These are phyloP conservation scores for Paecilomyces fulvus DNA, from an alignment of 2,329 filamentous ascomycete species.

Conservation along the genomic window DNA sequence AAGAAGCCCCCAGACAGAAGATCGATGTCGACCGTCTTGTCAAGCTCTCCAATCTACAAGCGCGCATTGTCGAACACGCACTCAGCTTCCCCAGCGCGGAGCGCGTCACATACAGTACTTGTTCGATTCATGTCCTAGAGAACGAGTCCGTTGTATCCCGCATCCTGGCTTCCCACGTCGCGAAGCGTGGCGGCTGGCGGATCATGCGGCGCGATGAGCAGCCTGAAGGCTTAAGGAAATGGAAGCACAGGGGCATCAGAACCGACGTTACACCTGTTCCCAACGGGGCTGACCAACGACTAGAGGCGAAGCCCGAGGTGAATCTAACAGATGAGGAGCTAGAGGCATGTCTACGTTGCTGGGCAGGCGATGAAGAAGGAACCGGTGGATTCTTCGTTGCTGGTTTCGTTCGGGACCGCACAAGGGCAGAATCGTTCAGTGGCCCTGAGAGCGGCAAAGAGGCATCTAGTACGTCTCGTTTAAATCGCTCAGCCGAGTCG, in stretches of 20 bases:
- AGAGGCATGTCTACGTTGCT: slow-evolving; percentile 72
- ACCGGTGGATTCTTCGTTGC: slow-evolving; percentile 95
- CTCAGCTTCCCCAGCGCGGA: slow-evolving; percentile 68
- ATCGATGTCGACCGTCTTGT: slow-evolving; percentile 57
- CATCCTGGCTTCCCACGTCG: slow-evolving; percentile 60
- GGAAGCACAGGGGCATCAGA: slow-evolving; percentile 58
- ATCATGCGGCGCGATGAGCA: slow-evolving; percentile 66
- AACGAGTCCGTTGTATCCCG: slow-evolving; percentile 77
- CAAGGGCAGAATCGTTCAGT: background rate
- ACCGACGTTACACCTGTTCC: slow-evolving; percentile 27
- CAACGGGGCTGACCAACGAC: background rate
- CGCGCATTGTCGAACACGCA: slow-evolving; percentile 73
- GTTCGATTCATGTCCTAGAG: slow-evolving; percentile 77
- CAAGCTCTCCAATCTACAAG: slow-evolving; percentile 72
- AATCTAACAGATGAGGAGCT: slow-evolving; percentile 41
- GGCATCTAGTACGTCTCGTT: background rate
- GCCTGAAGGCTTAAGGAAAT: slow-evolving; percentile 64
- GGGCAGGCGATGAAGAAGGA: slow-evolving; percentile 70
- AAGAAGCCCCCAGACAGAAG: slow-evolving; percentile 35
- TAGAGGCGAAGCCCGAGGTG: slow-evolving; percentile 10
- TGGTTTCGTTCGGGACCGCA: slow-evolving; percentile 64
- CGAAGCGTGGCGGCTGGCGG: slow-evolving; percentile 62
- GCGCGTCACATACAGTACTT: slow-evolving; percentile 86
- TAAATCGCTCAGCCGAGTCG: background rate
- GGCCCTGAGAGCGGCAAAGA: slow-evolving; percentile 4